Base-by-base conservation (phyloP, 2,329 filamentous ascomycete genomes). In the Colletotrichum kahawae region DNA sequence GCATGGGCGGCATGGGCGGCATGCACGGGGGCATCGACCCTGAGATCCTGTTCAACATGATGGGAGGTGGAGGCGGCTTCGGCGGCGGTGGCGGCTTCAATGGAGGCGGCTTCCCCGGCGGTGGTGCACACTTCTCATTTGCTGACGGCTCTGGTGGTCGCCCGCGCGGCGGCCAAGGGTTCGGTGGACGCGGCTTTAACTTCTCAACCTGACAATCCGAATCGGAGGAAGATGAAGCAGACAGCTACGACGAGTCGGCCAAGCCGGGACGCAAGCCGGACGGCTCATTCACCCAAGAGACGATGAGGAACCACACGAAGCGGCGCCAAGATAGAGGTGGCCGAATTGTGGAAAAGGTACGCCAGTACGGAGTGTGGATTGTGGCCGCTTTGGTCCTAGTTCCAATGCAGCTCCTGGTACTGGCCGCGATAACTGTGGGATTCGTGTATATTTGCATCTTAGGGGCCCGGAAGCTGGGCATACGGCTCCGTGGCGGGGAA, bases 1-100 rank as follows among this genome's bases (percentile, higher is more conserved):
- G 89, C 82, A 87, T 86, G 57, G 88, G 90, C 81, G 90, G 89
- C 79, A 95, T 95, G 86, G 83, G 91, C 57, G 93, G 92, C 56
- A 92, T 92, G 86, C 87, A 86, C 59, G 89, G 90, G 80, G 90
- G 89, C 80, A 95, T 96, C 82, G 93, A 95, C 81, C 93, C 93
- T 24, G 93, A 95, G 83, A 93, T 95, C 78, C 87, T 96, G 31
- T 95, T 95, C 87, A 95, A 93, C 85, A 95, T 95, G 93, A 95
- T 95, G 93, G 93, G 93, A 74, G 86, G 85, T 36, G 88, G 89
- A 43, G 87, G 87, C 71, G 88, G 88, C 54, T 89, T 88, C 79
- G 88, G 89, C 62, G 86, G 85, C 64, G 86, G 86, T 56, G 86
- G 88, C 29, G 83, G 84, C 59, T 86, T 84, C 74, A 86, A 86